phyloP scores from a whole-genome alignment of 2,329 filamentous ascomycete genomes.

The Pestalotiopsis sp. region DNA sequence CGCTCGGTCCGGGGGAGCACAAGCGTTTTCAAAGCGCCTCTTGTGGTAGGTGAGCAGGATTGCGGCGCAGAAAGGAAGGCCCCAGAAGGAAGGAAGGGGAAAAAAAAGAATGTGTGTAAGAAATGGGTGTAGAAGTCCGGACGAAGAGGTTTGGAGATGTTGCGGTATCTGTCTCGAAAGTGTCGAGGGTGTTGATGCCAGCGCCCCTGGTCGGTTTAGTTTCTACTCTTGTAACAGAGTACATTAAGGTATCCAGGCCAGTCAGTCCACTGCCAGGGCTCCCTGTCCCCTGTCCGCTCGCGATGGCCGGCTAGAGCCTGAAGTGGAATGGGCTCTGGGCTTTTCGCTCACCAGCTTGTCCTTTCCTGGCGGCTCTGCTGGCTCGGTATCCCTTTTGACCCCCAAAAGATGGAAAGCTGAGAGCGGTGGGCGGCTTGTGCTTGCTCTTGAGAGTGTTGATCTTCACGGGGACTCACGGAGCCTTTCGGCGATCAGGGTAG shows the following conservation, averaged over 20 bases:
- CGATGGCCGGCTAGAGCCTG: slow-evolving; percentile 6
- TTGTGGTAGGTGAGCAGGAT: slow-evolving; percentile 1
- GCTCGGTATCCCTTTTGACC: slow-evolving; percentile 2
- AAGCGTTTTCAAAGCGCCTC: slow-evolving; percentile 1
- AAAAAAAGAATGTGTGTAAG: not conserved
- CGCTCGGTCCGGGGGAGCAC: slow-evolving; percentile 1
- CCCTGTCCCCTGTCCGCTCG: not conserved
- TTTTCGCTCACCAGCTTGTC: slow-evolving; percentile 3
- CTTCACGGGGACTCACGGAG: not conserved
- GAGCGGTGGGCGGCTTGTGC: slow-evolving; percentile 7
- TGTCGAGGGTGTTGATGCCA: slow-evolving; percentile 9
- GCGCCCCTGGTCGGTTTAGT: slow-evolving; percentile 7
- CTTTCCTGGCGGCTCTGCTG: not conserved
- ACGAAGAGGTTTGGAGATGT: slow-evolving; percentile 13
- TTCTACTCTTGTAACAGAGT: not conserved
- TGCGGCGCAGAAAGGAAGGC: not conserved
- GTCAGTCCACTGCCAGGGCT: not conserved
- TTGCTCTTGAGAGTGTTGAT: not conserved
- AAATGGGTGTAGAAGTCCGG: slow-evolving; percentile 8
- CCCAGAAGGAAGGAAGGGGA: not conserved
- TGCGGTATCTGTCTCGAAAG: slow-evolving; percentile 17
- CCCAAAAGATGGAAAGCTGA: not conserved
- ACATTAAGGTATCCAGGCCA: not conserved
- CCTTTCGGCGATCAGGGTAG: slow-evolving; percentile 5
- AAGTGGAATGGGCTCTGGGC: not conserved